Conservation (phyloP, 2,329 filamentous ascomycete genomes). For the Gliomastix tumulicola region DNA sequence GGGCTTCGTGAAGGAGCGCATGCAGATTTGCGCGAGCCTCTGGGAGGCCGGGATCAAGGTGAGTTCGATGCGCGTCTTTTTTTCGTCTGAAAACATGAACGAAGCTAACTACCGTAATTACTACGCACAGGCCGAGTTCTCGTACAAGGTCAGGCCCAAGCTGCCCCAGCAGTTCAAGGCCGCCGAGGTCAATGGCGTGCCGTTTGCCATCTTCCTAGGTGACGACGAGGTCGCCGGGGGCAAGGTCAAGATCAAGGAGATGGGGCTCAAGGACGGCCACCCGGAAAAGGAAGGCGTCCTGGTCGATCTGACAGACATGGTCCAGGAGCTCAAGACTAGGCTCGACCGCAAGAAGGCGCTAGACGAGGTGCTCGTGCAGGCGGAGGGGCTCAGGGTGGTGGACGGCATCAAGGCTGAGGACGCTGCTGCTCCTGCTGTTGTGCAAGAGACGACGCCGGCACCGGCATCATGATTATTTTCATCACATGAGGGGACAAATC, state of each 20-base stretch:
- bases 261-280: conserved; percentile 69
- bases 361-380: conserved; percentile 32
- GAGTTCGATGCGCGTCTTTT: conserved; percentile 9
- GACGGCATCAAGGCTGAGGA: conserved; percentile 37
- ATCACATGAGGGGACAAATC: too few relatives aligned
- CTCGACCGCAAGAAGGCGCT: conserved; percentile 34
- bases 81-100: conserved; percentile 4
- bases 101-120: too few relatives aligned
- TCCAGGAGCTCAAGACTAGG: conserved; percentile 50
- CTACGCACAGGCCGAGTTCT: conserved; percentile 61
- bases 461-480: too few relatives aligned
- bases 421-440: conserved; percentile 8
- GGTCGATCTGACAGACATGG: conserved; percentile 57
- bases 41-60: conserved; percentile 87
- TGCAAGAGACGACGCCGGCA: too few relatives aligned
- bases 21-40: conserved; percentile 67
- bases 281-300: conserved; percentile 84
- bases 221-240: conserved; percentile 81
- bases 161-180: conserved; percentile 86
- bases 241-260: conserved; percentile 80
- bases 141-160: conserved; percentile 87
- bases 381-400: conserved; percentile 37
- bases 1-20: conserved; percentile 77
- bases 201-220: conserved; percentile 82
- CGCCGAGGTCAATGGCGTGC: conserved; percentile 71